Evolutionary conservation across 208 protist genomes (phyloP), one percentile per base, ranked within the genome.

Genomic region (Eutreptiella sp.): DNA sequence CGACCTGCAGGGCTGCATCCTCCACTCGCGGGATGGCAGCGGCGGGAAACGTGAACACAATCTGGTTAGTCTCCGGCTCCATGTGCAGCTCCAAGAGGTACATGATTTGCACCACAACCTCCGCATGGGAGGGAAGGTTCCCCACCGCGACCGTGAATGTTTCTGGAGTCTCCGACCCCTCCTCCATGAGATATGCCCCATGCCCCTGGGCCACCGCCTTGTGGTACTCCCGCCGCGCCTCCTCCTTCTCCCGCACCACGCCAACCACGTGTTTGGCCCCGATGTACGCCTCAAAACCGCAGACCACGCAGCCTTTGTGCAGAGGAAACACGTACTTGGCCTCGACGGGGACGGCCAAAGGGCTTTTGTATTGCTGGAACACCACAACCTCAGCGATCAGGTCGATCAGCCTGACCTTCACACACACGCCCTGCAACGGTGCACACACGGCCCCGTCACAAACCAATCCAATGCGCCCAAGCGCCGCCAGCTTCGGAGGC

Each of bases 241-340:
- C 9, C 65, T 73, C 70, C 65, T 73, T 73, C 64, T 75, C 70
- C 62, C 77, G 76, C 7, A 74, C 63, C 19, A 69, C 48, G 14
- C 70, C 68, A 24, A 77, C 65, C n/a, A 73, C 16, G 21, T 76
- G 60, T 24, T 73, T 75, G 39, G 72, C 63, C 31, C 77, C 73
- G 68, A 73, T 73, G 46, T 68, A 70, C 9, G 68, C 68, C 62
- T 73, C 70, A 53, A 73, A 73, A 14, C 41, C 68, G 26, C 50
- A 66, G 23, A 73, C 68, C 11, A 70, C 68, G 7, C 46, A 16
- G 11, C 39, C 43, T 4, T 26, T 19, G 14, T 73, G 50, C 21
- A 73, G 55, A 11, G 68, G 68, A 45, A 73, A 73, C 9, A 73
- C 69, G 61, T 73, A 73, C 46, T 73, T 77, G n/a, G 69, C 70